A percentile compares a stretch with the other conserved stretches of the same genome.
Conservation (phyloP, 2,329 filamentous ascomycete genomes). For the Talaromyces sp. region DNA sequence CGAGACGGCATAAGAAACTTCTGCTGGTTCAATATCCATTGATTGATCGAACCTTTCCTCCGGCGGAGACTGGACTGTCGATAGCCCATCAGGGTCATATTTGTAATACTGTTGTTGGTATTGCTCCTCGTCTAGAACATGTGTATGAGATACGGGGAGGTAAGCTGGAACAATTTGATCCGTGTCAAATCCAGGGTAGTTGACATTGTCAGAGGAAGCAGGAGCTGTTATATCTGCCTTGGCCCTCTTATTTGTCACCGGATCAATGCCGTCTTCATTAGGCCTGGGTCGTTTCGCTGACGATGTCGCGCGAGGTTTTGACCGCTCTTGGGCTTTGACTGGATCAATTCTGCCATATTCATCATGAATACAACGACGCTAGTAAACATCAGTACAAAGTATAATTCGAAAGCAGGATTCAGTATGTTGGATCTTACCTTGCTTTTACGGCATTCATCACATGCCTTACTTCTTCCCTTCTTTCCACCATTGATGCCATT, state of each 20-base stretch:
- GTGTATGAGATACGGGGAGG: conserved; percentile 18
- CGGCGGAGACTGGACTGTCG: conserved; percentile 19
- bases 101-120: conserved; percentile 3
- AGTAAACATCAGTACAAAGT: conserved; percentile 26
- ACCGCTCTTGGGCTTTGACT: conserved; percentile 61
- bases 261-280: conserved; percentile 40
- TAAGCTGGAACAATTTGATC: conserved; percentile 23
- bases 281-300: conserved; percentile 55
- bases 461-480: conserved; percentile 63
- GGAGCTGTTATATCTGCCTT: conserved; percentile 38
- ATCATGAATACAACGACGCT: conserved; percentile 68
- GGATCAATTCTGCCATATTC: conserved; percentile 64
- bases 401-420: background rate
- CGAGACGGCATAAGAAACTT: conserved; percentile 39
- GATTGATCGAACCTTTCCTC: conserved; percentile 16
- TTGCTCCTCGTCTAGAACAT: conserved; percentile 21
- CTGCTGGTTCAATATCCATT: conserved; percentile 27
- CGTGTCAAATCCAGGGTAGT: conserved; percentile 25
- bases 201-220: conserved; percentile 26
- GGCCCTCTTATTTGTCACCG: conserved; percentile 32
- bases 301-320: conserved; percentile 58
- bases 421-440: conserved; percentile 52
- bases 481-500: conserved; percentile 46
- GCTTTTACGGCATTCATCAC: conserved; percentile 65
- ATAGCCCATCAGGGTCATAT: conserved; percentile 8